Conservation (phyloP, 2,329 filamentous ascomycete species). For the Leptographium flavum region DNA sequence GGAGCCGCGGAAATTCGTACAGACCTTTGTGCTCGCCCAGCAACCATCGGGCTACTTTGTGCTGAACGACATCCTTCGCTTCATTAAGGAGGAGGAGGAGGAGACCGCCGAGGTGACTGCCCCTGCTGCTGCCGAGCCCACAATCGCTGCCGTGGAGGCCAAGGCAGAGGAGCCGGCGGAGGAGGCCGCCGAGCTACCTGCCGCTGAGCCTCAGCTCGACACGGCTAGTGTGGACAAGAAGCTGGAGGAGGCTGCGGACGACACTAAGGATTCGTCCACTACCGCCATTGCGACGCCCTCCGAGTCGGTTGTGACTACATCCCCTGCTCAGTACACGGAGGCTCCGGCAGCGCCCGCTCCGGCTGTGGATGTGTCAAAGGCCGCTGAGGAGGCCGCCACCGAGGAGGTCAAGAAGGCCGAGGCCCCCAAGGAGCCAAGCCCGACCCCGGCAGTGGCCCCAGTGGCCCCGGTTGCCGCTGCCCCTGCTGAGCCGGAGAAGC, state of each 20-base stretch:
- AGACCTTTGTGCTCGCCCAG: constrained; percentile 93
- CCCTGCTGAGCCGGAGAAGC: constrained; percentile 28
- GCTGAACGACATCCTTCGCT: constrained; percentile 94
- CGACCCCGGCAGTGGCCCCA: constrained; percentile 37
- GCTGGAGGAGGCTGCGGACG: constrained; percentile 46
- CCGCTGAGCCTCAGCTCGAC: constrained; percentile 24
- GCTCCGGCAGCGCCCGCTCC: constrained; percentile 21
- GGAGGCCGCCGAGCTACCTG: constrained; percentile 20
- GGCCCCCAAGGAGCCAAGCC: constrained; percentile 50
- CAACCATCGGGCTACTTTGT: constrained; percentile 97
- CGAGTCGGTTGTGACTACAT: constrained; percentile 13
- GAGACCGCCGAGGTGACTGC: constrained; percentile 40
- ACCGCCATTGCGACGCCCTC: constrained; percentile 24
- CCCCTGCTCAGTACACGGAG: constrained; percentile 3
- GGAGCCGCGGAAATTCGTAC: constrained; percentile 88
- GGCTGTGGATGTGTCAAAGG: constrained; percentile 31
- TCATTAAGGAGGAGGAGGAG: constrained; percentile 73
- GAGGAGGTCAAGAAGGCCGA: constrained; percentile 44
- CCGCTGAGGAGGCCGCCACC: constrained; percentile 35
- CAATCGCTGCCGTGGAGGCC: constrained; percentile 17
- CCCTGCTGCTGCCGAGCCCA: constrained; percentile 34
- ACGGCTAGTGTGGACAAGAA: constrained; percentile 54
- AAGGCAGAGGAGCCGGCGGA: constrained; percentile 27
- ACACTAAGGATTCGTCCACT: constrained; percentile 22
- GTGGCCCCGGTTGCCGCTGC: constrained; percentile 28